Base-by-base conservation (phyloP, 2,329 filamentous ascomycete genomes). In the Coleophoma cylindrospora region DNA sequence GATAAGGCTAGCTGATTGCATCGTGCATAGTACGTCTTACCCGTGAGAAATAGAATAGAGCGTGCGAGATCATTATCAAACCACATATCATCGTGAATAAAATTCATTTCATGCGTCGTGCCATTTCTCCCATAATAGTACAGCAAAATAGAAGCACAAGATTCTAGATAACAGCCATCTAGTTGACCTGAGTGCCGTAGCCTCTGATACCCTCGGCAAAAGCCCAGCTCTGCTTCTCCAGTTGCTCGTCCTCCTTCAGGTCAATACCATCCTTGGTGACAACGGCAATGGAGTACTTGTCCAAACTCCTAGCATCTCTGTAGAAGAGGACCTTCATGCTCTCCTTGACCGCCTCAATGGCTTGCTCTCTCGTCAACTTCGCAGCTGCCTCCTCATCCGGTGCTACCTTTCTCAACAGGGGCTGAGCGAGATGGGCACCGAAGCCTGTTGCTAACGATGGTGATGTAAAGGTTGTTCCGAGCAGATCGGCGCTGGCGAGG, bases 271-370 rank as follows among this genome's bases (percentile, higher is more conserved):
- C 89, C 72, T 90, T 87, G 50, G 89, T 94, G 50, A 99, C 79
- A 49, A 97, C 79, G 17, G 92, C 92, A 67, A 97, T 85, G 57
- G 89, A 94, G 75, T 96, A 99, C 60, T 81, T 79, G 72, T 96
- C 91, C 72, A 94, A 74, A 74, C 89, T 95, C 70, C 94, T 84
- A 41, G 94, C 94, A 72, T 99, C 94, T 63, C 94, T 83, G 77
- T 99, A 99, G 76, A 89, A 99, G 54, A 99, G 79, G 48, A 97
- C 92, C 81, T 97, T 97, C 89, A 99, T 91, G 72, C 91, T 96
- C 74, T 96, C 88, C 75, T 87, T 87, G 66, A 99, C 73, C 38
- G 90, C 80, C 51, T 86, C 75, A 54, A 96, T 76, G 45, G 94
- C 94, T 66, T 88, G 71, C 63, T 96, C 91, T 67, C 83, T 80